Conservation (phyloP, 2,329 filamentous ascomycete genomes). For the Neurospora crassa region DNA sequence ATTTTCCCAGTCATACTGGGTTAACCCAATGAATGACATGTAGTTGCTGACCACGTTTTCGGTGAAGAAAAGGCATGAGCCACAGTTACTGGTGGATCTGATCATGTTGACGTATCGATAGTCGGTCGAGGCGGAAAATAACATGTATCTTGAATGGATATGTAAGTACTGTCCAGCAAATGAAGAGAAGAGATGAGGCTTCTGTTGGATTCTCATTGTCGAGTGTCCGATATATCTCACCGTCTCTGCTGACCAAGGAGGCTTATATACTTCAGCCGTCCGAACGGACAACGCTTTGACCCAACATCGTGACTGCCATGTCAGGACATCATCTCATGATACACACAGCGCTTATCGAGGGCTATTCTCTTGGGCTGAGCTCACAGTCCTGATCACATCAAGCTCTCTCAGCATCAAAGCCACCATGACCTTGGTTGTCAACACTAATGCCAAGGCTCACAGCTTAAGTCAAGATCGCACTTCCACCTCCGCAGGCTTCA, state of each 20-base stretch:
- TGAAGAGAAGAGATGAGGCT: neutral
- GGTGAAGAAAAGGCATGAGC: neutral
- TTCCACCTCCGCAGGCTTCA: neutral
- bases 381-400: neutral
- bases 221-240: neutral
- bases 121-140: neutral
- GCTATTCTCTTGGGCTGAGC: neutral
- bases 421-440: neutral
- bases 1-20: neutral
- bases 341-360: neutral
- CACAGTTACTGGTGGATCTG: neutral
- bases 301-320: neutral
- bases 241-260: neutral
- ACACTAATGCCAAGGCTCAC: neutral
- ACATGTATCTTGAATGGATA: neutral
- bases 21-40: neutral
- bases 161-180: neutral
- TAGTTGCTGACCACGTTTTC: neutral
- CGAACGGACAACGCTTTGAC: neutral
- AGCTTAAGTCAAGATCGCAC: neutral
- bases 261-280: neutral
- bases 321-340: neutral
- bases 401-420: neutral
- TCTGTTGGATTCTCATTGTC: neutral
- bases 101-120: neutral